Base-by-base conservation (phyloP, 2,329 filamentous ascomycete species). In the Dothistroma septosporum region DNA sequence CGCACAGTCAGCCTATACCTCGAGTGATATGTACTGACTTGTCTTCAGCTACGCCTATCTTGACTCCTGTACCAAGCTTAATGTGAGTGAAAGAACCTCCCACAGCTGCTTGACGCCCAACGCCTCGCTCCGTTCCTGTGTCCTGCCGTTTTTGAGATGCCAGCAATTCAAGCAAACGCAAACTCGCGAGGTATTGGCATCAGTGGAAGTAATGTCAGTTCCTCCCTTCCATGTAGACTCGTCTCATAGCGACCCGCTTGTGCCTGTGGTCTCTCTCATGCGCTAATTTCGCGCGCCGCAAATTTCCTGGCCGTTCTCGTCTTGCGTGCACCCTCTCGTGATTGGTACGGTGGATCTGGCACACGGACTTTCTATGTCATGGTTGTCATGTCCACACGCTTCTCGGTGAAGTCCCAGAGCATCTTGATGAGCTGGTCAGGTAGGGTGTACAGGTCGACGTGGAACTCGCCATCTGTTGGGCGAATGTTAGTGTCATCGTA, bases 381-480 rank as follows among this genome's bases (percentile, higher is more conserved):
- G 4, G 58, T 60, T 44, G 58, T 65, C 68, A 75, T 72, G 61
- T 75, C 72, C 56, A 74, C 69, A 57, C 71, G 69, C 61, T 70
- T 69, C 53, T 72, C 70, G 47, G 85, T 85, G 74, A 94, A 95
- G 63, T 97, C 93, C 93, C 93, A 97, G 62, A 99, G 87, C 86
- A 91, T 92, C 77, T 94, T 95, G 74, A 94, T 89, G 41, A 97
- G 83, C 31, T 80, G 78, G 67, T 97, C 94, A 0, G 94, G 92
- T 66, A 99, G 86, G n/a, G 94, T 97, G 79, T 96, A 97, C 61
- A 99, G 83, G 73, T 99, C 94, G 69, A 99, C 93, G 63, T 96
- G 94, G 79, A 99, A 99, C 78, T 99, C 94, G 72, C 94, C 94
- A 72, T 92, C 92, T 90, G 71, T 54, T 21, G 21, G 46, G 32